Evolutionary conservation across 768 basidiomycete genomes (phyloP).

Genomic region (Lanmaoa pseudosensibilis): DNA sequence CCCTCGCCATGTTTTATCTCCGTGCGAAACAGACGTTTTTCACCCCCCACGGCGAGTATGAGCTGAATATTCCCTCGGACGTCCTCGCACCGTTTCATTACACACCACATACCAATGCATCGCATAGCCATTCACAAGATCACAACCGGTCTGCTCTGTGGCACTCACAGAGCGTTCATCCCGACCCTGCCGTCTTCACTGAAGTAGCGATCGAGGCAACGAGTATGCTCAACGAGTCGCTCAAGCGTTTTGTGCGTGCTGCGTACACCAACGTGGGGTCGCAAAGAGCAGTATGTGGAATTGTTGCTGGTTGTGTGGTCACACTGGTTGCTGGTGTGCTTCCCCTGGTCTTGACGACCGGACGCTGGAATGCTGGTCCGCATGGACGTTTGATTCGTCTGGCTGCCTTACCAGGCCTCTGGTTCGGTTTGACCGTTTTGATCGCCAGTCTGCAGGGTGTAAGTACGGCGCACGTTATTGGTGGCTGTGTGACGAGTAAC

Average conservation of each 20-base stretch:
- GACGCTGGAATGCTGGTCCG: conserved; percentile 33
- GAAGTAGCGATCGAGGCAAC: conserved; percentile 59
- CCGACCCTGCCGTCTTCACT: conserved; percentile 63
- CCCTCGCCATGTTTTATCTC: conserved; percentile 72
- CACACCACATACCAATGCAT: conserved; percentile 35
- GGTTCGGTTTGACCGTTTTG: conserved; percentile 64
- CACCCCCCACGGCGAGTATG: conserved; percentile 67
- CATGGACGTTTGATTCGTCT: conserved; percentile 55
- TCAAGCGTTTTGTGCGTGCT: conserved; percentile 64
- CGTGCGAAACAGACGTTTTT: conserved; percentile 83
- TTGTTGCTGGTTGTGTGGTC: conserved; percentile 58
- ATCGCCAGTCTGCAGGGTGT: conserved; percentile 69
- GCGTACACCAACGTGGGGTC: conserved; percentile 72
- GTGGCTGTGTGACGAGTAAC: background rate
- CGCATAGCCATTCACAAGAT: conserved; percentile 5
- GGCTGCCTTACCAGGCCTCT: conserved; percentile 62
- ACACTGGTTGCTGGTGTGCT: conserved; percentile 47
- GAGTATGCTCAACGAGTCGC: conserved; percentile 60
- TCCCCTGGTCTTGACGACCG: conserved; percentile 50
- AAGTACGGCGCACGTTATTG: conserved; percentile 14
- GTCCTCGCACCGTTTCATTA: conserved; percentile 60
- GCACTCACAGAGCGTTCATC: conserved; percentile 43
- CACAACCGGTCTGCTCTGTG: conserved; percentile 15
- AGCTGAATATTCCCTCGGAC: conserved; percentile 68
- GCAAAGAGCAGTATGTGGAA: conserved; percentile 66